A percentile compares a stretch with the other conserved stretches of the same genome.
Conservation (phyloP, 495 filamentous ascomycete species). For the Penicillium roqueforti region DNA sequence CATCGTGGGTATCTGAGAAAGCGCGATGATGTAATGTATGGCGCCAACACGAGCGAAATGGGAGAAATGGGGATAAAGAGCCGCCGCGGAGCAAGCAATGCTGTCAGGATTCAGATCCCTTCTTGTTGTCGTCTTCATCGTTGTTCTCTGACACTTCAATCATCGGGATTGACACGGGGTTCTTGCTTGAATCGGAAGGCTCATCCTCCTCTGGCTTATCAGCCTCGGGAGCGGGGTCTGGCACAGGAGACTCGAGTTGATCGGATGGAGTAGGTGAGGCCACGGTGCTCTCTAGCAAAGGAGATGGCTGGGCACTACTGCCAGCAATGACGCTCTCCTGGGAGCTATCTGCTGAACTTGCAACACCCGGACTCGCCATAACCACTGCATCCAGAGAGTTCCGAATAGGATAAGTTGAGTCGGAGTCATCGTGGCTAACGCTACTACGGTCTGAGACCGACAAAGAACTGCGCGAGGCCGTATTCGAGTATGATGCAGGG, state of each 20-base stretch:
- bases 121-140: constrained; percentile 4
- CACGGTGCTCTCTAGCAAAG: constrained; percentile 6
- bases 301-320: constrained; percentile 10
- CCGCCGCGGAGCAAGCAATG: background rate
- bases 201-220: constrained; percentile 1
- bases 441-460: constrained; percentile 46
- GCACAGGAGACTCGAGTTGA: constrained; percentile 7
- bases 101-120: background rate
- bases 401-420: constrained; percentile 23
- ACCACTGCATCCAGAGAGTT: constrained; percentile 29
- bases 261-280: constrained; percentile 1
- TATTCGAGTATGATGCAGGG: constrained; percentile 37
- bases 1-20: background rate
- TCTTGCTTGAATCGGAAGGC: background rate
- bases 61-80: background rate
- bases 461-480: constrained; percentile 45
- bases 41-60: background rate
- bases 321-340: constrained; percentile 32
- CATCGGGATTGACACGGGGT: constrained; percentile 17
- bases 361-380: constrained; percentile 28
- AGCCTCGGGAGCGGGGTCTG: constrained; percentile 4
- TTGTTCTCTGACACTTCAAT: constrained; percentile 24
- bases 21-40: background rate
- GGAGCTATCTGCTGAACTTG: constrained; percentile 34
- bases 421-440: constrained; percentile 31